These are phyloP conservation scores for Nicotiana otophora DNA, from an alignment of 257 asterid species.

Conservation along the genomic window DNA sequence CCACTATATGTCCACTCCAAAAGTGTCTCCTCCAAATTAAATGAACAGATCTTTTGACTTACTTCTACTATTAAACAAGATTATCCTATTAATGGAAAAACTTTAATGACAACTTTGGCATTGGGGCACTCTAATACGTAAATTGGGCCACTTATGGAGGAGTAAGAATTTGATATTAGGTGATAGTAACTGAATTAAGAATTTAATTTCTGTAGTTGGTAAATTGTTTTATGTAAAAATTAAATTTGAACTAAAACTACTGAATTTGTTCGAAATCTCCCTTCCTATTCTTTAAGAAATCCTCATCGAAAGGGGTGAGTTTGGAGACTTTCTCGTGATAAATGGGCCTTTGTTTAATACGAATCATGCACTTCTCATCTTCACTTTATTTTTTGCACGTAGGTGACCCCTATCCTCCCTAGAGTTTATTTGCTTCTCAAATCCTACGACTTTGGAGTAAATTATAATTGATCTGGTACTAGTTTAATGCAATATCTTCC, in stretches of 20 bases:
- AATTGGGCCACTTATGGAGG: neutral
- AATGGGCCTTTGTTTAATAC: neutral
- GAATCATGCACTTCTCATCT: neutral
- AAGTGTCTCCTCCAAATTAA: neutral
- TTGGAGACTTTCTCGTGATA: neutral
- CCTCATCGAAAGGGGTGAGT: neutral
- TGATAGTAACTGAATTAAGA: no score
- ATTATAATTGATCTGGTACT: neutral
- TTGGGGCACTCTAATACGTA: neutral
- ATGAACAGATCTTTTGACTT: neutral
- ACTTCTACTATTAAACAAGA: neutral
- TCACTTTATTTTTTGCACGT: neutral
- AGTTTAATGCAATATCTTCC: constrained; percentile 1
- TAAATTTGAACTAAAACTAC: no score
- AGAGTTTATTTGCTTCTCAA: neutral
- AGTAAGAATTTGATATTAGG: no score
- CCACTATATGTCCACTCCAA: neutral
- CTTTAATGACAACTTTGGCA: neutral
- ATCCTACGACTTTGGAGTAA: neutral
- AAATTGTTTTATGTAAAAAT: no score
- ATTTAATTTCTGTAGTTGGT: no score
- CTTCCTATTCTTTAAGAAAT: neutral
- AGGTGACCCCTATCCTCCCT: constrained; percentile 4
- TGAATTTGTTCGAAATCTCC: no score
- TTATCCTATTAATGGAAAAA: neutral